These are phyloP conservation scores for Ascochyta lentis DNA, from an alignment of 2,329 filamentous ascomycete genomes.

Conservation along the genomic window DNA sequence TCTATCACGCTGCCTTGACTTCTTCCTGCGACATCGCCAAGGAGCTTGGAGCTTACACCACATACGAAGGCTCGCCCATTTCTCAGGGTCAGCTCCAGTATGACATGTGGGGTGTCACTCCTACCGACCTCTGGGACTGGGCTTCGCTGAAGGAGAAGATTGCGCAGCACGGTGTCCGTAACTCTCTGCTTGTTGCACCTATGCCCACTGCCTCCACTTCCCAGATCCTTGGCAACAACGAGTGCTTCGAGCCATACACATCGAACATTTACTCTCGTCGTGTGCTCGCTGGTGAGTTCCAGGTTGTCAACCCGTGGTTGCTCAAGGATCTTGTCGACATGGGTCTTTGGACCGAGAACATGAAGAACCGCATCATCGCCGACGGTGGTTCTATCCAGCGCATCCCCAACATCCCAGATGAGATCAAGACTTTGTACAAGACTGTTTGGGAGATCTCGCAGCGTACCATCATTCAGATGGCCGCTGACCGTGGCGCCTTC, in stretches of 20 bases:
- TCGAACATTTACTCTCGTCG: constrained; percentile 99
- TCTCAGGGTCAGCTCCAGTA: constrained; percentile 97
- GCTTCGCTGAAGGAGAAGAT: constrained; percentile 85
- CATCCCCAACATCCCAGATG: constrained; percentile 93
- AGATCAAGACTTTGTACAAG: constrained; percentile 98
- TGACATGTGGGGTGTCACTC: constrained; percentile 97
- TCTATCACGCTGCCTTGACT: constrained; percentile 94
- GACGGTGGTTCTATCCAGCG: constrained; percentile 96
- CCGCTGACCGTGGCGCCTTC: constrained; percentile 95
- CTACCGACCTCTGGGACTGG: constrained; percentile 97
- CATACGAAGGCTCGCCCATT: constrained; percentile 91
- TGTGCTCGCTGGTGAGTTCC: constrained; percentile 97
- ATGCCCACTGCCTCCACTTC: constrained; percentile 98
- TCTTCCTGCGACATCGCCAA: constrained; percentile 87
- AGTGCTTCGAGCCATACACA: constrained; percentile 99
- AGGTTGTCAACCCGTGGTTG: constrained; percentile 98
- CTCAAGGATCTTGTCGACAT: constrained; percentile 98
- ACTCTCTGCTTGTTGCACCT: constrained; percentile 91
- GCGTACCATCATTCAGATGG: constrained; percentile 95
- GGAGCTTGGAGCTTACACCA: constrained; percentile 82
- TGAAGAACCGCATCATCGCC: constrained; percentile 99
- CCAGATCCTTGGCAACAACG: constrained; percentile 98
- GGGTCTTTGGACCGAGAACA: constrained; percentile 97
- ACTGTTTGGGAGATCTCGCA: constrained; percentile 99
- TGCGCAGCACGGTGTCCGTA: constrained; percentile 90